These are phyloP conservation scores for Leptographium lundbergii DNA, from an alignment of 2,329 filamentous ascomycete species.

Conservation along the genomic window DNA sequence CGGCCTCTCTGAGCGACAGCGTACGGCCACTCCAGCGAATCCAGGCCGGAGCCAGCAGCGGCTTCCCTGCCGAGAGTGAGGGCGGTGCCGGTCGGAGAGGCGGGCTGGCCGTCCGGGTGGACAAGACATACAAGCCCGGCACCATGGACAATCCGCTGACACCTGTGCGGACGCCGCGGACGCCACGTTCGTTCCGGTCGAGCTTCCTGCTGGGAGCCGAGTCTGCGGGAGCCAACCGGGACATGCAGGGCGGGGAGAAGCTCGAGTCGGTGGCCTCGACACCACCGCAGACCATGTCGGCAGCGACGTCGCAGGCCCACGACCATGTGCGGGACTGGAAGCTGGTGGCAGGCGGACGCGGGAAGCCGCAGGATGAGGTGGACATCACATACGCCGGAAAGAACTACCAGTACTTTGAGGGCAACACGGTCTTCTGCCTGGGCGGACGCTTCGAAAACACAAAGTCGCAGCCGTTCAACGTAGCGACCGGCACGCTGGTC, in stretches of 20 bases:
- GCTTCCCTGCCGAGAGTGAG: neutral
- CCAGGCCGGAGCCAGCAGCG: conserved; percentile 17
- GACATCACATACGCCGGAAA: conserved; percentile 29
- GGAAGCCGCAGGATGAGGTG: neutral
- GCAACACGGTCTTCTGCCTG: conserved; percentile 82
- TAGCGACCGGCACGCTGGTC: conserved; percentile 73
- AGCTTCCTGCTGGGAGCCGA: conserved; percentile 52
- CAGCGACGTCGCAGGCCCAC: conserved; percentile 14
- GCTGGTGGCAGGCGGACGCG: neutral
- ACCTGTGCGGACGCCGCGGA: conserved; percentile 58
- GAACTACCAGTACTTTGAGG: conserved; percentile 87
- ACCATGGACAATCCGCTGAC: conserved; percentile 32
- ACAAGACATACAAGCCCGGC: conserved; percentile 43
- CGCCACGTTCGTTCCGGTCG: conserved; percentile 64
- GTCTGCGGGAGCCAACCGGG: conserved; percentile 37
- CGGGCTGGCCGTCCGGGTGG: conserved; percentile 44
- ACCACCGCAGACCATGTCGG: conserved; percentile 39
- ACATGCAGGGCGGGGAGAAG: conserved; percentile 61
- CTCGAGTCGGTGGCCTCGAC: conserved; percentile 72
- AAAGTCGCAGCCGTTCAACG: conserved; percentile 73
- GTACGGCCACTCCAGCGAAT: conserved; percentile 55
- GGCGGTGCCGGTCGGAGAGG: neutral
- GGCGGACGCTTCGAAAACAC: conserved; percentile 84
- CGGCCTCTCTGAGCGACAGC: conserved; percentile 61
- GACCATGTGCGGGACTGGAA: conserved; percentile 21